phyloP scores from a whole-genome alignment of 352 stramenopile genomes.

The Globisporangium polare region DNA sequence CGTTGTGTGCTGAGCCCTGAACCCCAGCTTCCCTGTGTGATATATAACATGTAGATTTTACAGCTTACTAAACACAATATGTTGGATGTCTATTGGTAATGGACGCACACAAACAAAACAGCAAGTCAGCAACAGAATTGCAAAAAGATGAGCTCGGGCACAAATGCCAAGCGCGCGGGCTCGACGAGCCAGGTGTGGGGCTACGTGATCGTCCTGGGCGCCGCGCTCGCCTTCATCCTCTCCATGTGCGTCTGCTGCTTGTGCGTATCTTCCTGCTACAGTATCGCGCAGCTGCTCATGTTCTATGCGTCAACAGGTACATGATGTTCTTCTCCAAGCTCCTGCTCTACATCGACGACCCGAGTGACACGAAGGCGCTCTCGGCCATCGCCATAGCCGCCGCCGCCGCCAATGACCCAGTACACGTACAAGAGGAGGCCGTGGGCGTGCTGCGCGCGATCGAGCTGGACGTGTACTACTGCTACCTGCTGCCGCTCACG shows the following conservation, averaged over 20 bases:
- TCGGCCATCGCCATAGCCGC: not conserved
- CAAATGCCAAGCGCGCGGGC: constrained; percentile 38
- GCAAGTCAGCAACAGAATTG: no score
- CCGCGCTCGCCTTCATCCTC: constrained; percentile 43
- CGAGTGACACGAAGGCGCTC: not conserved
- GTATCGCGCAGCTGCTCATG: not conserved
- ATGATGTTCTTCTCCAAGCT: constrained; percentile 73
- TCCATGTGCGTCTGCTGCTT: constrained; percentile 40
- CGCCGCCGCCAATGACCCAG: not conserved
- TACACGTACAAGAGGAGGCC: not conserved
- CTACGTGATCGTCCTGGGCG: constrained; percentile 65
- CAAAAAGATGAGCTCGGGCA: not conserved
- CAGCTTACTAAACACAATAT: not conserved
- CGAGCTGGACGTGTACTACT: constrained; percentile 75
- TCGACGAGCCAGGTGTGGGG: constrained; percentile 77
- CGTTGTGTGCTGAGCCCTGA: no score
- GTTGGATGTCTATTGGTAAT: not conserved
- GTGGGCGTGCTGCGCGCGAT: constrained; percentile 35
- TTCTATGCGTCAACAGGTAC: constrained; percentile 37
- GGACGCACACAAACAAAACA: not conserved
- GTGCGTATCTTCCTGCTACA: not conserved
- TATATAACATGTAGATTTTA: not conserved
- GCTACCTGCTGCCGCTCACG: constrained; percentile 71
- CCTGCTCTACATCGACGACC: constrained; percentile 25
- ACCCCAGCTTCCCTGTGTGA: not conserved